These are phyloP conservation scores for Xylariales sp. DNA, from an alignment of 2,329 filamentous ascomycete species.

Conservation along the genomic window DNA sequence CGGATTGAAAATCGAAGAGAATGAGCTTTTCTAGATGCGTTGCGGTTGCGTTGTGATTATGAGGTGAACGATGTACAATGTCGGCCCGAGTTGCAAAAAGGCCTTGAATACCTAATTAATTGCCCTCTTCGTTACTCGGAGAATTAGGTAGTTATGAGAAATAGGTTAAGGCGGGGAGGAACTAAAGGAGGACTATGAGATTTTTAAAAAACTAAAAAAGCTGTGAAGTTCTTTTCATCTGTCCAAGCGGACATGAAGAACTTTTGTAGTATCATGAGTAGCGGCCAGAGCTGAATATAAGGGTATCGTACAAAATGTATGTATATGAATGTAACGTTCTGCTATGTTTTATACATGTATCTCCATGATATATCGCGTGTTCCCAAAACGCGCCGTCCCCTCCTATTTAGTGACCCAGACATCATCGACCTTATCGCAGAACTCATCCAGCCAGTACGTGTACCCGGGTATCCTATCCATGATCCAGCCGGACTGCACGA, in stretches of 20 bases:
- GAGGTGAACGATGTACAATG: not conserved
- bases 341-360: constrained; percentile 18
- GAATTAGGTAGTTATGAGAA: not conserved
- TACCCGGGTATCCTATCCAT: constrained; percentile 38
- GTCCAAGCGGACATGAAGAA: not conserved
- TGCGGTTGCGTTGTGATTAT: not conserved
- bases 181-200: not conserved
- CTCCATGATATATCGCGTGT: constrained; percentile 7
- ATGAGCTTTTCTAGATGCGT: not conserved
- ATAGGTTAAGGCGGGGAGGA: not conserved
- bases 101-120: not conserved
- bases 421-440: constrained; percentile 24
- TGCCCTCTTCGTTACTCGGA: not conserved
- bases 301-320: constrained; percentile 28
- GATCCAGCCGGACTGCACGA: constrained; percentile 40
- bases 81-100: not conserved
- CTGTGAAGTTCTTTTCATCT: not conserved
- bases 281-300: not conserved
- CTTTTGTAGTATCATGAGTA: not conserved
- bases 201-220: not conserved
- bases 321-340: constrained; percentile 19
- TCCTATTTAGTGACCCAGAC: constrained; percentile 34
- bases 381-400: not conserved
- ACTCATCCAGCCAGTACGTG: constrained; percentile 30
- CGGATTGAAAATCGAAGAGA: not conserved